Evolutionary conservation across 768 basidiomycete genomes (phyloP).

Genomic region (Clavaria fumosa): DNA sequence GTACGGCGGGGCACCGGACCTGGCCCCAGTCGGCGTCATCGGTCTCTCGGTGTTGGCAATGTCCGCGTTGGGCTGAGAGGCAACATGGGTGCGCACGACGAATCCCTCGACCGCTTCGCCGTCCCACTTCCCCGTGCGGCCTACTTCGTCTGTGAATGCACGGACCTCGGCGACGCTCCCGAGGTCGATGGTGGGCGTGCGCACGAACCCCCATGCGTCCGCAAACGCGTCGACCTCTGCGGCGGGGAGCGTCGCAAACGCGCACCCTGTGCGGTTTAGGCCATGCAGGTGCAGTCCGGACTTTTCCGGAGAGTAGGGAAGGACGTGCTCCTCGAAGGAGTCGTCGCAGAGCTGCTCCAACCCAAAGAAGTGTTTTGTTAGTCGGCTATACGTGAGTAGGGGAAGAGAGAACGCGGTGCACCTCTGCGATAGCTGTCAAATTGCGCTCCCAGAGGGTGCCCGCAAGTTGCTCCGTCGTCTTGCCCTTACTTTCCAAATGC

Average conservation of each 20-base stretch:
- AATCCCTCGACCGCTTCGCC: conserved; percentile 86
- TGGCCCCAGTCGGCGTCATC: conserved; percentile 18
- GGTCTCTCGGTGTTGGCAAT: conserved; percentile 19
- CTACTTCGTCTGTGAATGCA: conserved; percentile 54
- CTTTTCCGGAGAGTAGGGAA: conserved; percentile 63
- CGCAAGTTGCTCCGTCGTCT: conserved; percentile 65
- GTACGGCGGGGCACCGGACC: conserved; percentile 46
- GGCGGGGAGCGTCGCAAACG: conserved; percentile 60
- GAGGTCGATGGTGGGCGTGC: conserved; percentile 45
- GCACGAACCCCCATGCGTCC: conserved; percentile 81
- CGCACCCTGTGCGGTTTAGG: conserved; percentile 52
- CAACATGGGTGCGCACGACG: conserved; percentile 70
- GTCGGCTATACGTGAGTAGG: neutral
- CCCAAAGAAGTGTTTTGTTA: neutral
- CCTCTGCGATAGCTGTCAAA: conserved; percentile 88
- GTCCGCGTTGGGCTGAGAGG: conserved; percentile 21
- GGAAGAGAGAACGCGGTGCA: conserved; percentile 15
- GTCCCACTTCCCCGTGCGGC: conserved; percentile 58
- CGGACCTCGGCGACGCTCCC: conserved; percentile 51
- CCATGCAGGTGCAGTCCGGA: conserved; percentile 92
- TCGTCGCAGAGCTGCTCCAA: conserved; percentile 84
- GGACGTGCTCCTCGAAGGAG: conserved; percentile 91
- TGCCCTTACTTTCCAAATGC: conserved; percentile 45
- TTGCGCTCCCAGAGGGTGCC: conserved; percentile 60
- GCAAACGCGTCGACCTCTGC: conserved; percentile 65